Conservation (phyloP, 306 rosid species). For the Parietaria judaica region DNA sequence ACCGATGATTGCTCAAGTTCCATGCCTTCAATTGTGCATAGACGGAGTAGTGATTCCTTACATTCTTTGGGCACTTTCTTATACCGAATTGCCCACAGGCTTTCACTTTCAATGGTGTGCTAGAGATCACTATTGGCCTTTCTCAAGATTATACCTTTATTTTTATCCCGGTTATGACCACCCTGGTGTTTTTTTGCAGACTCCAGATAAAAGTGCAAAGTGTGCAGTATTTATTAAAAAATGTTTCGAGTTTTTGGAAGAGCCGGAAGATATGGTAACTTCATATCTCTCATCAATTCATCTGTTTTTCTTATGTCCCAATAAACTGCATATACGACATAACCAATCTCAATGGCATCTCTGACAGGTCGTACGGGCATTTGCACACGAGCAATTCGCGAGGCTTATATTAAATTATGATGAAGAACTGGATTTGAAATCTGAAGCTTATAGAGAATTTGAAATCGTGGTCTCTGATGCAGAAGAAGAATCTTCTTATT, state of each 20-base stretch:
- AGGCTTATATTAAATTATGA: slow-evolving; percentile 77
- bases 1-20: slow-evolving; percentile 60
- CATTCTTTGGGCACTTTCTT: slow-evolving; percentile 83
- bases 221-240: slow-evolving; percentile 75
- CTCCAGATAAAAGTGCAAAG: slow-evolving; percentile 67
- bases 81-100: slow-evolving; percentile 88
- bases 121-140: slow-evolving; percentile 18
- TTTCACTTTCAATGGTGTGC: slow-evolving; percentile 86
- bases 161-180: slow-evolving; percentile 22
- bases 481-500: slow-evolving; percentile 54
- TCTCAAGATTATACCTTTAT: slow-evolving; percentile 10
- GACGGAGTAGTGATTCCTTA: slow-evolving; percentile 76
- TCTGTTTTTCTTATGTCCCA: slow-evolving; percentile 5
- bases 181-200: slow-evolving; percentile 41
- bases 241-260: slow-evolving; percentile 88
- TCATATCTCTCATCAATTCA: slow-evolving; percentile 5
- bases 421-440: slow-evolving; percentile 62
- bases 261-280: slow-evolving; percentile 82
- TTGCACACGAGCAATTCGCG: slow-evolving; percentile 95
- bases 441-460: slow-evolving; percentile 53
- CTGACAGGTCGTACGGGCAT: slow-evolving; percentile 85
- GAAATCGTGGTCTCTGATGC: slow-evolving; percentile 56
- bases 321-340: slow-evolving; percentile 8
- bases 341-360: slow-evolving; percentile 21
- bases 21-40: slow-evolving; percentile 55